Evolutionary conservation across 2,329 filamentous ascomycete species (phyloP).

Genomic region (Beauveria sp.): DNA sequence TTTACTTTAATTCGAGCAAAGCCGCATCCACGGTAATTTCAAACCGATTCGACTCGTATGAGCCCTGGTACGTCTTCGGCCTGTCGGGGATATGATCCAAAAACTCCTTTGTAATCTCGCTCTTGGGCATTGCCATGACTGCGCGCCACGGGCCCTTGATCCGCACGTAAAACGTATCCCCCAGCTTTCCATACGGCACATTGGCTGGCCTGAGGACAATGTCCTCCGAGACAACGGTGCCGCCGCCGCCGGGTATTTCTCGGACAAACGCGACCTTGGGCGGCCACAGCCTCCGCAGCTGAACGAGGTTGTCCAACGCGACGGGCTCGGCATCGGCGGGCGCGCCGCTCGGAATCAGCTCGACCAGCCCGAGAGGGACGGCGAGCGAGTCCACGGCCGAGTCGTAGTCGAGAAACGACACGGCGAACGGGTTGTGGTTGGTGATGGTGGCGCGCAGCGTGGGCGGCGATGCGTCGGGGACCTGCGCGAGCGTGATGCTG

Average conservation of each 20-base stretch:
- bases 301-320: constrained; percentile 21
- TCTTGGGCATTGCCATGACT: constrained; percentile 24
- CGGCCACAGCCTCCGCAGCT: constrained; percentile 28
- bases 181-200: constrained; percentile 27
- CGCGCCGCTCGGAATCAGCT: constrained; percentile 23
- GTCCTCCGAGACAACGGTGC: constrained; percentile 23
- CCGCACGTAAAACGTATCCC: constrained; percentile 21
- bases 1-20: not conserved
- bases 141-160: constrained; percentile 29
- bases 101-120: constrained; percentile 14
- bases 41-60: not conserved
- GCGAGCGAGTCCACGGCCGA: constrained; percentile 31
- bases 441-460: constrained; percentile 29
- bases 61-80: not conserved
- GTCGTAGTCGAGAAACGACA: constrained; percentile 31
- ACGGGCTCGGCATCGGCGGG: constrained; percentile 21
- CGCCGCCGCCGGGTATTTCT: constrained; percentile 26
- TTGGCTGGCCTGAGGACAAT: constrained; percentile 24
- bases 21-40: not conserved
- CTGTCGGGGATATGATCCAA: not conserved
- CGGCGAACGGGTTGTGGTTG: constrained; percentile 27
- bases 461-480: constrained; percentile 23
- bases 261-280: constrained; percentile 25
- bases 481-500: constrained; percentile 25
- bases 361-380: constrained; percentile 27